Percentiles rank a stretch among this genome's conserved stretches.
phyloP scores from a whole-genome alignment of 2,329 filamentous ascomycete species.

The Ascosphaera apis region DNA sequence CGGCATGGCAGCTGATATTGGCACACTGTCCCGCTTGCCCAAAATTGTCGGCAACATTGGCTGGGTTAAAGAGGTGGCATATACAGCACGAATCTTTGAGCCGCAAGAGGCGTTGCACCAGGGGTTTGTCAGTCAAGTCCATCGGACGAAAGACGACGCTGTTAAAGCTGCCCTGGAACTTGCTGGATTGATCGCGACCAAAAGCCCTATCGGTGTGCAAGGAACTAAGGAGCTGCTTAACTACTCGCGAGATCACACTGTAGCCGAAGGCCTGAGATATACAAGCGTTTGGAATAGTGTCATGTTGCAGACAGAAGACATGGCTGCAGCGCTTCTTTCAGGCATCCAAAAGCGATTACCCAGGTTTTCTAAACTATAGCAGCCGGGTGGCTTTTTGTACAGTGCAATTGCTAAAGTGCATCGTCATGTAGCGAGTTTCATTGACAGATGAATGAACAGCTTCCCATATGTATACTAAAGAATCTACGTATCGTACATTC shows the following conservation, averaged over 20 bases:
- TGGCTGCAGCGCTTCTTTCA: constrained; percentile 49
- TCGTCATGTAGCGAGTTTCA: no score
- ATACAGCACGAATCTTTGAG: constrained; percentile 20
- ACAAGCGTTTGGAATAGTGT: constrained; percentile 73
- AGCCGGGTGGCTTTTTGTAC: no score
- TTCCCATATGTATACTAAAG: no score
- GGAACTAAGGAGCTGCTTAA: constrained; percentile 75
- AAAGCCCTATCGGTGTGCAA: constrained; percentile 73
- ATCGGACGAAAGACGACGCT: constrained; percentile 33
- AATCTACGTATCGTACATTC: no score
- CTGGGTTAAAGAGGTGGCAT: constrained; percentile 26
- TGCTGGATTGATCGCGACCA: constrained; percentile 43
- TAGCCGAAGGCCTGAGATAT: constrained; percentile 62
- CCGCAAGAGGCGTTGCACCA: constrained; percentile 22
- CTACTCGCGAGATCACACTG: constrained; percentile 52
- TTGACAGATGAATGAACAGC: no score
- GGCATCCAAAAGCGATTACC: constrained; percentile 58
- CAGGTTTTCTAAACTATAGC: constrained; percentile 60
- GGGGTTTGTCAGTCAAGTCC: constrained; percentile 21
- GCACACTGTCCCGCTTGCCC: constrained; percentile 23
- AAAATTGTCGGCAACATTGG: constrained; percentile 23
- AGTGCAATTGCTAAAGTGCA: no score
- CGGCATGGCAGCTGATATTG: constrained; percentile 25
- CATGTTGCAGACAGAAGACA: constrained; percentile 59
- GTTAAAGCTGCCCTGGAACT: constrained; percentile 39